Evolutionary conservation across 2,329 filamentous ascomycete genomes (phyloP), one percentile per base, ranked within the genome.

Genomic region (Diaporthe citriasiana): DNA sequence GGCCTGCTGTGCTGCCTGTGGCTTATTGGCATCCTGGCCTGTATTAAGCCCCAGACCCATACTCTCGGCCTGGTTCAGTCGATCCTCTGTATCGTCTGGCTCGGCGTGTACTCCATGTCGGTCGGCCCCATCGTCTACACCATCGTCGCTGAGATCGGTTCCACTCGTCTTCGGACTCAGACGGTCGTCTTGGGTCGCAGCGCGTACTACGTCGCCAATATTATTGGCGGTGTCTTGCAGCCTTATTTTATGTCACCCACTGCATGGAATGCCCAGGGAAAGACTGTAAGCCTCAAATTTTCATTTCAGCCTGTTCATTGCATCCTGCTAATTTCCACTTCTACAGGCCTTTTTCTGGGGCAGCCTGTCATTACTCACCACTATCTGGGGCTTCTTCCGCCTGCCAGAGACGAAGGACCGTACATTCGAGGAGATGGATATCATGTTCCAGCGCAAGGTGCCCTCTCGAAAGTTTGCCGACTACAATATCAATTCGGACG

Each of bases 81-180:
- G 0, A 75, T 82, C 0, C 81, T 87, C 4, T 82, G 83, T 42
- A 74, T 88, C 42, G 82, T 86, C 38, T 88, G 85, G 85, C 81
- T 86, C 3, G 82, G 82, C 63, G 79, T 81, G 8, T 86, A 86
- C 77, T 84, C 82, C 10, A 84, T 86, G 81, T 81, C 82, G 38
- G 83, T 86, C 53, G 85, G 85, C 0, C 85, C 85, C 7, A 84
- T 86, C 30, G 79, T 85, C 74, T 87, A 86, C 79, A 85, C 84
- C 27, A 83, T 87, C 40, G 82, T 85, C 76, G 50, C 86, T 1
- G 86, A 87, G 78, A 75, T 87, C 4, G 82, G 83, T 0, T 86
- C 85, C 0, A 86, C 85, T 5, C 85, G 86, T 51, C 82, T 87
- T 27, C 82, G 85, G 59, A 85, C 84, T 63, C 85, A 87, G 79